Base-by-base conservation (phyloP, 441 rosid genomes). In the Croton setiger region DNA sequence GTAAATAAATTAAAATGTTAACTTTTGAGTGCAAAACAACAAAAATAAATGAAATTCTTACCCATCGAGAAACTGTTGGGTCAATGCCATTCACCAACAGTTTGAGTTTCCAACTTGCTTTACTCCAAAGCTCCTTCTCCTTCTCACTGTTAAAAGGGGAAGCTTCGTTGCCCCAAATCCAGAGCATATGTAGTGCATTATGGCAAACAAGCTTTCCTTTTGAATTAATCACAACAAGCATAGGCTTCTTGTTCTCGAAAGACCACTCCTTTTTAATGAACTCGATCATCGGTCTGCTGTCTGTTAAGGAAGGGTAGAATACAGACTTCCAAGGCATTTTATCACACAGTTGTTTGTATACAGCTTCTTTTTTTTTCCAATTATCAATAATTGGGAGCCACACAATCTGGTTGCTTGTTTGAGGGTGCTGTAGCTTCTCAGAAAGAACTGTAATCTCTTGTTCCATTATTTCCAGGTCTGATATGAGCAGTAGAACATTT, bases 171-270 rank as follows among this genome's bases (percentile, higher is more conserved):
- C 92, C 89, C 93, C 97, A 90, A 69, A 88, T 86, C 86, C 91
- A 84, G 82, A 88, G 87, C 96, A 93, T 88, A 77, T 86, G 87
- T 54, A 93, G 78, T 27, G 98, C 93, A 69, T 88, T 87, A 14
- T 80, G 91, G 75, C 83, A 75, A 33, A 74, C 84, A 44, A 87
- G 90, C 14, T 79, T 79, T 64, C 93, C 97, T 41, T 84, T 89
- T 1, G 82, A 92, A 60, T 85, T 91, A 51, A 93, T 72, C 59
- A 85, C 97, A 39, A 86, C 92, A 43, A 90, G 83, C 63, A 90
- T 84, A 20, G 92, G 84, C 84, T 83, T 89, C 83, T n/a, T n/a
- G n/a, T 83, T 79, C 70, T 76, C 74, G 58, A 88, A 90, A 67
- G 79, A 82, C 96, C 88, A 93, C 20, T 62, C 78, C 70, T 83